Evolutionary conservation across 2,329 filamentous ascomycete genomes (phyloP).

Genomic region (Diaporthe caulivora): DNA sequence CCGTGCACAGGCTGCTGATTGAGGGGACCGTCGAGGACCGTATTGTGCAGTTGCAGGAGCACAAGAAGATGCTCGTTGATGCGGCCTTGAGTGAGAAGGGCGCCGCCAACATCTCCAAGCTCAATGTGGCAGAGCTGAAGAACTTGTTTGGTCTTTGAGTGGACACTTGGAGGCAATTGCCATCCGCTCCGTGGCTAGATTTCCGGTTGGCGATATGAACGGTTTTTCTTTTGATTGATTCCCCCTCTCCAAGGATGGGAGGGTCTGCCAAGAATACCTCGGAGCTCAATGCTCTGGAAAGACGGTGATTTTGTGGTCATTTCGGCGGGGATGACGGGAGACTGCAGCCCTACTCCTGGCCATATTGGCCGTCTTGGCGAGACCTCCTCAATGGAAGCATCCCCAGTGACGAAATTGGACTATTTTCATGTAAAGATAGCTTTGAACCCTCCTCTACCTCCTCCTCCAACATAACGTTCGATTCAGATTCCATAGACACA

Average conservation of each 20-base stretch:
- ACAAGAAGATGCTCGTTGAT: constrained; percentile 81
- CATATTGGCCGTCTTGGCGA: not conserved
- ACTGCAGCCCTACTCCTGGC: not conserved
- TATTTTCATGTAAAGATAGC: not conserved
- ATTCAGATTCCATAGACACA: too few species aligned
- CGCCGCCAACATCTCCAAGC: not conserved
- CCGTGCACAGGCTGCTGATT: constrained; percentile 82
- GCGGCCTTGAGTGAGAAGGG: constrained; percentile 78
- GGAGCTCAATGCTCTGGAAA: not conserved
- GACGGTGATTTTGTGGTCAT: not conserved
- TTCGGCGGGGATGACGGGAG: too few species aligned
- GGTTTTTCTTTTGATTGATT: not conserved
- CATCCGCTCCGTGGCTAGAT: too few species aligned
- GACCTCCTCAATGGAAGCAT: not conserved
- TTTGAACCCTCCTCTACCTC: not conserved
- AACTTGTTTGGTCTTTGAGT: constrained; percentile 30
- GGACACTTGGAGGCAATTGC: too few species aligned
- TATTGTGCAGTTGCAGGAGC: constrained; percentile 81
- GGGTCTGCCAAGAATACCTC: not conserved
- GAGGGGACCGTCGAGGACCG: constrained; percentile 84
- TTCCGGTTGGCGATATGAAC: too few species aligned
- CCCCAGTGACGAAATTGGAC: too few species aligned
- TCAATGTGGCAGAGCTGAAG: constrained; percentile 18
- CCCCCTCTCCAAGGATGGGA: not conserved
- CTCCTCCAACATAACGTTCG: not conserved